These are phyloP conservation scores for Cladosporium austrohemisphaericum DNA, from an alignment of 2,329 filamentous ascomycete species.

Conservation along the genomic window DNA sequence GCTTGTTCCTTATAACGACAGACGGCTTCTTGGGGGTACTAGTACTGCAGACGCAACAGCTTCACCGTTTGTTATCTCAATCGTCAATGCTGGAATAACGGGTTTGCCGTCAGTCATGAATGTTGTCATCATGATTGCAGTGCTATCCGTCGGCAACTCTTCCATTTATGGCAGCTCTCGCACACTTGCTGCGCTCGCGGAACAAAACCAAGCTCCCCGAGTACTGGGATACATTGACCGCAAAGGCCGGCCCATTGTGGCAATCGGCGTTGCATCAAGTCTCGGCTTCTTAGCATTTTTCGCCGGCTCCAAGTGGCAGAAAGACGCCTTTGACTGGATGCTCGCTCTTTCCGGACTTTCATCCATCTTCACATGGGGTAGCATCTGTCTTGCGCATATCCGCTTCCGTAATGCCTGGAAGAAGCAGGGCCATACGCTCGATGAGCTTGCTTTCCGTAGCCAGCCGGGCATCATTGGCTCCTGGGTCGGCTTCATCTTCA, in stretches of 20 bases:
- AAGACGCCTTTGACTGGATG: conserved; percentile 73
- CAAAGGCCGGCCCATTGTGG: conserved; percentile 74
- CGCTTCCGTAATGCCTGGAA: conserved; percentile 81
- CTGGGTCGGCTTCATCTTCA: conserved; percentile 58
- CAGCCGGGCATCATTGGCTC: conserved; percentile 60
- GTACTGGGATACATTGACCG: conserved; percentile 62
- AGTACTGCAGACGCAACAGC: conserved; percentile 39
- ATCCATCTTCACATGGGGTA: conserved; percentile 74
- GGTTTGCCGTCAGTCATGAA: conserved; percentile 65
- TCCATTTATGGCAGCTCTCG: conserved; percentile 63
- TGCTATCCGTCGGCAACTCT: conserved; percentile 58
- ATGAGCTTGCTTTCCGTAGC: conserved; percentile 60
- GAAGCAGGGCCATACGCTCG: conserved; percentile 58
- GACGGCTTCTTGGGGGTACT: conserved; percentile 36
- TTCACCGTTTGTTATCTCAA: conserved; percentile 64
- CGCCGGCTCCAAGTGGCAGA: conserved; percentile 59
- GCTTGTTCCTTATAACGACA: conserved; percentile 31
- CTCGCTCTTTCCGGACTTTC: conserved; percentile 69
- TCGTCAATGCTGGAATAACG: conserved; percentile 57
- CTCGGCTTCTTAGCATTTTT: conserved; percentile 76
- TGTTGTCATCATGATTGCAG: conserved; percentile 60
- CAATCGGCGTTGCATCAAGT: conserved; percentile 63
- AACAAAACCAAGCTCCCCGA: conserved; percentile 57
- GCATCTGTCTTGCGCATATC: conserved; percentile 87
- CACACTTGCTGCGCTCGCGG: conserved; percentile 83